phyloP scores from a whole-genome alignment of 176 grass and related monocot genomes.

The Eragrostis nindensis region DNA sequence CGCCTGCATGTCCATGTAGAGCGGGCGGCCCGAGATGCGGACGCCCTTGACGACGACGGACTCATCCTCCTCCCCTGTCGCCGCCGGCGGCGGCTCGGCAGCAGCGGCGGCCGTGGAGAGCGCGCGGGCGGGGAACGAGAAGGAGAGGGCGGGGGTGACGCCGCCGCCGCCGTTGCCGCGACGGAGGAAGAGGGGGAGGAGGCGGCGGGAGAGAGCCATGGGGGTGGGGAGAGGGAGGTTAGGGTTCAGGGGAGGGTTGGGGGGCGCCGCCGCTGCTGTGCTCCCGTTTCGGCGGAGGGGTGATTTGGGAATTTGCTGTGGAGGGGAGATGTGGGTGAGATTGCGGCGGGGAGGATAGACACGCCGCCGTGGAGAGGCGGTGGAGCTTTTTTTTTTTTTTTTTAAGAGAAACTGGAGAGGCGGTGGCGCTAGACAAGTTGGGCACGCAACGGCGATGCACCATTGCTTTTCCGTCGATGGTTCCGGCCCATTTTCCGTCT shows the following conservation, averaged over 20 bases:
- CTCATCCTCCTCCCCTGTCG: conserved; percentile 26
- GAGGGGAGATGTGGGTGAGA: not conserved
- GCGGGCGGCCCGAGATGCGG: conserved; percentile 78
- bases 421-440: not conserved
- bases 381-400: too few relatives aligned
- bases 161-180: conserved; percentile 16
- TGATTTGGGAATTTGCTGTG: conserved; percentile 22
- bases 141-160: not conserved
- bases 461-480: not conserved
- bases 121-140: conserved; percentile 16
- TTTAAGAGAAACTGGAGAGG: too few relatives aligned
- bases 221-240: not conserved
- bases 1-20: conserved; percentile 98
- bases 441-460: conserved; percentile 21
- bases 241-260: conserved; percentile 45
- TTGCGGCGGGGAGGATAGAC: conserved; percentile 1
- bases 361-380: not conserved
- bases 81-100: not conserved
- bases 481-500: not conserved
- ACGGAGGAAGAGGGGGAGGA: conserved; percentile 55
- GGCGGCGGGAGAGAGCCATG: conserved; percentile 60
- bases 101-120: conserved; percentile 44
- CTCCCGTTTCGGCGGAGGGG: conserved; percentile 50
- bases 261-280: not conserved
- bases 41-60: conserved; percentile 83